A percentile compares a stretch with the other conserved stretches of the same genome.
These are phyloP conservation scores for Ampelomyces quisqualis DNA, from an alignment of 2,329 filamentous ascomycete species.

Conservation along the genomic window DNA sequence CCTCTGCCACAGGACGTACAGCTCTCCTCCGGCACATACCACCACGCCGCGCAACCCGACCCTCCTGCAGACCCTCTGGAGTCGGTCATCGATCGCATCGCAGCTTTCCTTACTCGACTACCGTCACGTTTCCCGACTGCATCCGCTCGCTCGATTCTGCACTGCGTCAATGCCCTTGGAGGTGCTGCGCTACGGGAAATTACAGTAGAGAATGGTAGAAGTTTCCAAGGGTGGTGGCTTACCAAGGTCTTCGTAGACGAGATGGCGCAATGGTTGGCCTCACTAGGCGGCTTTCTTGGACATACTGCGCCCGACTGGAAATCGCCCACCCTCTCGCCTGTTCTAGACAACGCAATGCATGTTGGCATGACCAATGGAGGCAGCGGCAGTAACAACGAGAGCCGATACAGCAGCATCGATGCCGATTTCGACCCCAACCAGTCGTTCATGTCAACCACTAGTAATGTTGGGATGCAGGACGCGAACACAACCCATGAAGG, in stretches of 20 bases:
- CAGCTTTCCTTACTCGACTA: constrained; percentile 68
- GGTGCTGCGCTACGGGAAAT: constrained; percentile 79
- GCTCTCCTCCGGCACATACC: constrained; percentile 57
- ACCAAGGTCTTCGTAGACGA: constrained; percentile 95
- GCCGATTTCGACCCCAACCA: constrained; percentile 40
- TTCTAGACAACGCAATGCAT: constrained; percentile 34
- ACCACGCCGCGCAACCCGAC: constrained; percentile 31
- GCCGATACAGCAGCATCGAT: constrained; percentile 43
- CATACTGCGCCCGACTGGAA: constrained; percentile 42
- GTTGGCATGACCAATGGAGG: constrained; percentile 35
- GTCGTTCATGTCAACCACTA: constrained; percentile 36
- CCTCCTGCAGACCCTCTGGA: constrained; percentile 32
- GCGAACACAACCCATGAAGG: constrained; percentile 30
- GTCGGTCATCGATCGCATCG: constrained; percentile 75
- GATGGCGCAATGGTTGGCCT: constrained; percentile 86
- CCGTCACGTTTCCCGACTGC: constrained; percentile 73
- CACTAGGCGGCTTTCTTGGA: constrained; percentile 83
- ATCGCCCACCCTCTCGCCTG: constrained; percentile 28
- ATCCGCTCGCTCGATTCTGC: constrained; percentile 69
- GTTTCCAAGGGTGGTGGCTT: constrained; percentile 91
- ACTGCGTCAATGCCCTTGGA: constrained; percentile 73
- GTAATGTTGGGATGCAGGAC: constrained; percentile 27
- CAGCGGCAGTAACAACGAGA: constrained; percentile 43
- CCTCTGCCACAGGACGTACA: constrained; percentile 68
- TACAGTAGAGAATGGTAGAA: constrained; percentile 73